Evolutionary conservation across 2,329 filamentous ascomycete species (phyloP).

Genomic region (Botryosphaeria dothidea): DNA sequence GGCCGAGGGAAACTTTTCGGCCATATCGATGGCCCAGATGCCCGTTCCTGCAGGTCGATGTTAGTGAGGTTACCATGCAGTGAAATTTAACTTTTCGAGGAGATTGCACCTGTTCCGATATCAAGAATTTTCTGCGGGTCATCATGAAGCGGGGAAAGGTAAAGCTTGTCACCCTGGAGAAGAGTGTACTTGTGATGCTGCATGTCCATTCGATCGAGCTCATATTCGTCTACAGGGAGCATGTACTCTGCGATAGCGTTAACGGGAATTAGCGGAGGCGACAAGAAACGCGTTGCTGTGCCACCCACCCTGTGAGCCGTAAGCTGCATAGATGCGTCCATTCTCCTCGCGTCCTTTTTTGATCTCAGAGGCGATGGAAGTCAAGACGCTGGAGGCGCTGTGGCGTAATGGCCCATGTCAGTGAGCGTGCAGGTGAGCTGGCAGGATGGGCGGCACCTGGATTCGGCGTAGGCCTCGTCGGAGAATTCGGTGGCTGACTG

Average conservation of each 20-base stretch:
- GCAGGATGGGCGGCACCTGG: not conserved
- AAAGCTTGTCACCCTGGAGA: conserved; percentile 36
- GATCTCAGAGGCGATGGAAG: conserved; percentile 14
- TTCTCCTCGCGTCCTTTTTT: conserved; percentile 14
- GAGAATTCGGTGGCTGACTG: not conserved
- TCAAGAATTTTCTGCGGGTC: conserved; percentile 21
- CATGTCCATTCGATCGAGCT: conserved; percentile 34
- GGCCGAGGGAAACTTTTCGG: conserved; percentile 16
- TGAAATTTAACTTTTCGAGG: no score
- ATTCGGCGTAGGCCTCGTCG: conserved; percentile 16
- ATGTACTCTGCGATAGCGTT: not conserved
- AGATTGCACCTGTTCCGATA: conserved; percentile 18
- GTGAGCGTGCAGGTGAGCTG: not conserved
- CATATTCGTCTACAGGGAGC: conserved; percentile 7
- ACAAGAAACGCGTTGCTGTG: not conserved
- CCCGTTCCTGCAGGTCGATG: not conserved
- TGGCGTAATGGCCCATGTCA: not conserved
- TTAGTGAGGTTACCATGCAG: not conserved
- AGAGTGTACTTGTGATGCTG: conserved; percentile 44
- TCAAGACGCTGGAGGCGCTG: conserved; percentile 14
- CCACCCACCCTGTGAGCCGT: not conserved
- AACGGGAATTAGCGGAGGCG: not conserved
- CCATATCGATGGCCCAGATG: conserved; percentile 22
- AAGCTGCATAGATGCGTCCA: conserved; percentile 15
- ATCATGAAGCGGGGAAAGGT: conserved; percentile 32